A percentile compares a stretch with the other conserved stretches of the same genome.
Conservation (phyloP, 192 early-diverging fungal species). For the Haplosporangium gracile region DNA sequence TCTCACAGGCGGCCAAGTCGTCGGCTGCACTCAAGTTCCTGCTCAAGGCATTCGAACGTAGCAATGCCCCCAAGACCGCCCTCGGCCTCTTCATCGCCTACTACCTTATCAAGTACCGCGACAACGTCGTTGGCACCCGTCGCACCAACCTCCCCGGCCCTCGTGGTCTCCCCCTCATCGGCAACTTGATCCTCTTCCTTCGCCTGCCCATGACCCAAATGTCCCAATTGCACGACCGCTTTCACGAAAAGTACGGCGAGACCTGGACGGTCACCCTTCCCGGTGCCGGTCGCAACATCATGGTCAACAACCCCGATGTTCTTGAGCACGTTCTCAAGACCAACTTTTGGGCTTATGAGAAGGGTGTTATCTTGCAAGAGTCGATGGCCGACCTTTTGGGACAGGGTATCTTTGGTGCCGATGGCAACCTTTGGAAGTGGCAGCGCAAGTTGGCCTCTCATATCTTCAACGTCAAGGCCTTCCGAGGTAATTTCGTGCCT, state of each 20-base stretch:
- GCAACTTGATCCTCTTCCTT: slow-evolving; percentile 31
- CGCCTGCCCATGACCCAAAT: slow-evolving; percentile 8
- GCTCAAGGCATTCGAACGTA: slow-evolving; percentile 17
- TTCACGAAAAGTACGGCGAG: slow-evolving; percentile 28
- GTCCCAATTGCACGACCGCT: slow-evolving; percentile 28
- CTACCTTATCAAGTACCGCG: slow-evolving; percentile 37
- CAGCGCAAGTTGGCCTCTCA: slow-evolving; percentile 50
- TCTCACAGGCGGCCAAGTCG: slow-evolving; percentile 17
- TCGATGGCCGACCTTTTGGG: slow-evolving; percentile 35
- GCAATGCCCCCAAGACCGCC: slow-evolving; percentile 25
- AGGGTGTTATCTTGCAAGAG: slow-evolving; percentile 7
- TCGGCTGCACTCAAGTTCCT: slow-evolving; percentile 15
- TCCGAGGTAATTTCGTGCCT: slow-evolving; percentile 23
- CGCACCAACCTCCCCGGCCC: slow-evolving; percentile 37
- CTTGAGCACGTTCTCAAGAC: slow-evolving; percentile 53
- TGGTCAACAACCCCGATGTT: slow-evolving; percentile 35
- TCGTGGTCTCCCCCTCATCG: slow-evolving; percentile 48
- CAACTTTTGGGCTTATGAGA: slow-evolving; percentile 44
- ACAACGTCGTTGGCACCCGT: slow-evolving; percentile 39
- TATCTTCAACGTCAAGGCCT: slow-evolving; percentile 52
- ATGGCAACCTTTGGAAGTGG: slow-evolving; percentile 53
- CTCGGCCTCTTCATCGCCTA: slow-evolving; percentile 36
- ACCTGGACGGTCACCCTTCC: slow-evolving; percentile 34
- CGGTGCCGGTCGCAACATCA: slow-evolving; percentile 20
- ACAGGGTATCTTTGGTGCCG: slow-evolving; percentile 43